Conservation (phyloP, 768 basidiomycete species). For the Suillus fuscotomentosus region DNA sequence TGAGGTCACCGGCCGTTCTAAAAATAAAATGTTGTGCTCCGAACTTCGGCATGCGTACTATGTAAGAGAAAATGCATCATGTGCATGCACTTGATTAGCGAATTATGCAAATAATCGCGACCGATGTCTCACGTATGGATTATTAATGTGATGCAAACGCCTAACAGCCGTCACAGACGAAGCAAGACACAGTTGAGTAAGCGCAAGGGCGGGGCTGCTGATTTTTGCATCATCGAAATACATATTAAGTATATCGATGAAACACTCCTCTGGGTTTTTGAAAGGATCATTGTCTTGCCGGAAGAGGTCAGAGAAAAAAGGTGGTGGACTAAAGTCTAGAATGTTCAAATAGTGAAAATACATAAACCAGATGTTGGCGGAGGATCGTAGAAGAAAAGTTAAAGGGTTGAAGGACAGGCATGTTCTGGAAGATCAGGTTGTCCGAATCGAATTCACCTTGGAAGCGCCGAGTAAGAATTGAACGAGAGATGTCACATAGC, state of each 20-base stretch:
- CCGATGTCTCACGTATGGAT: not conserved
- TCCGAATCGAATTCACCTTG: not conserved
- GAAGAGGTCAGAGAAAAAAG: not conserved
- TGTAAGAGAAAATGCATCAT: too few relatives aligned
- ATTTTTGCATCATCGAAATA: not conserved
- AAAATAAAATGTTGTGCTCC: too few relatives aligned
- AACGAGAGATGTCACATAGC: constrained; percentile 3
- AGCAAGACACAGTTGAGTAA: not conserved
- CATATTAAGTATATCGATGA: constrained; percentile 5
- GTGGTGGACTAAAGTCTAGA: not conserved
- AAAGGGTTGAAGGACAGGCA: not conserved
- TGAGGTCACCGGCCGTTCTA: too few relatives aligned
- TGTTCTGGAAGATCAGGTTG: not conserved
- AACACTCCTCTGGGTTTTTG: not conserved
- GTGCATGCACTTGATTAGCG: not conserved
- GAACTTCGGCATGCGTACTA: too few relatives aligned
- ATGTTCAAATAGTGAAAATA: not conserved
- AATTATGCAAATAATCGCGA: not conserved
- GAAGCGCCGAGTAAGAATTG: not conserved
- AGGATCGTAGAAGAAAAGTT: constrained; percentile 5
- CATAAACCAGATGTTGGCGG: not conserved
- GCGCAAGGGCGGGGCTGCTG: not conserved
- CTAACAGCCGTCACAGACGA: not conserved
- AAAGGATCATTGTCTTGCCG: not conserved
- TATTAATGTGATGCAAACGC: constrained; percentile 1